Evolutionary conservation across 2,329 filamentous ascomycete genomes (phyloP), one percentile per base, ranked within the genome.

Genomic region (Calonectria ilicicola): DNA sequence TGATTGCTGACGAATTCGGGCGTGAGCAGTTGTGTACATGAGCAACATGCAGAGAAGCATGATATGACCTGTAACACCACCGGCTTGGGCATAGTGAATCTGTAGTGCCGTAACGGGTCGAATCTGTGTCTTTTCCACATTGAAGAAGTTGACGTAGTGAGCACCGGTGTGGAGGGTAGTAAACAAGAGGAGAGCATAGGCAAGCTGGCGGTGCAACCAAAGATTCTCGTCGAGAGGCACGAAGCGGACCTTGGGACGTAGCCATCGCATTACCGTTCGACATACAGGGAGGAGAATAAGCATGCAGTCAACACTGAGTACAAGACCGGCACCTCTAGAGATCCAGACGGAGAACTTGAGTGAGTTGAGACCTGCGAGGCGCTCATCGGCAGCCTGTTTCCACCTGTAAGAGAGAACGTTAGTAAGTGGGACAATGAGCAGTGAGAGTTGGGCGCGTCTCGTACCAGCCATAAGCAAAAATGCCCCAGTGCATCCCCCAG

Each of bases 11-110:
- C 97, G 94, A 76, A 99, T 98, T 77, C 95, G 94, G 79, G 93
- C 90, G 82, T 99, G 97, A 3, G 97, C 94, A 0, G 96, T 98
- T 1, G 97, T 99, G 86, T 98, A 99, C 89, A 99, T 99, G 75
- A 99, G 86, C 75, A 99, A 87, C 97, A 99, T 99, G 89, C 96
- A 98, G n/a, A 99, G 89, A 29, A 98, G 90, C 97, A 99, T 99
- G 74, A 98, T 90, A 84, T 99, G 97, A 8, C 97, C 97, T 2
- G 97, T 99, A 74, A 98, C 94, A 73, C 97, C 97, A 80, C 95
- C 96, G 63, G 95, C 91, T 82, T 98, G 91, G 1, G 91, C 90
- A 83, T 98, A 99, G 84, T 98, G 97, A 75, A 98, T 98, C 81
- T 98, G 89, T 8, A 98, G 85, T 4, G 97, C 97, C 4, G 92